phyloP scores from a whole-genome alignment of 1,284 basidiomycete genomes.

The Ganoderma lingzhi region DNA sequence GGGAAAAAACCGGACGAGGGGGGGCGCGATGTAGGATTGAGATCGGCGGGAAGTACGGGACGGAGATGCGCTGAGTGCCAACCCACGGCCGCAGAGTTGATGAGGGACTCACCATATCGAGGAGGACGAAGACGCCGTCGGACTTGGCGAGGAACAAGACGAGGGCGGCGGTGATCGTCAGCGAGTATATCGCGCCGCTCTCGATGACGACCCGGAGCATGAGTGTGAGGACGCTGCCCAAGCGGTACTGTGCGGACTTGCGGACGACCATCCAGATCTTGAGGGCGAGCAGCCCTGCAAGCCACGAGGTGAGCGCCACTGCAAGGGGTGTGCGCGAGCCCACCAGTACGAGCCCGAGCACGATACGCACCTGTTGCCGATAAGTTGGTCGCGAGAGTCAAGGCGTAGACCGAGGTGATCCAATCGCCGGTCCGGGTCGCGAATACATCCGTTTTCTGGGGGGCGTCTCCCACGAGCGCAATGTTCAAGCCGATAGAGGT shows the following conservation, averaged over 20 bases:
- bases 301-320: background rate
- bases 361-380: conserved; percentile 39
- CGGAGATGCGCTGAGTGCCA: background rate
- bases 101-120: conserved; percentile 41
- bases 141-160: conserved; percentile 41
- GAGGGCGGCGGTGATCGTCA: conserved; percentile 42
- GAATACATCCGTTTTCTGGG: conserved; percentile 34
- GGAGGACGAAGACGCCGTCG: conserved; percentile 43
- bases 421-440: conserved; percentile 35
- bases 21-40: background rate
- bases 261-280: conserved; percentile 40
- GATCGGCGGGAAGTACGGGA: background rate
- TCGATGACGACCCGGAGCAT: conserved; percentile 44
- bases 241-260: conserved; percentile 30
- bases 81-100: background rate
- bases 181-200: conserved; percentile 44
- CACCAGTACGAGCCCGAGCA: conserved; percentile 34
- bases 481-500: conserved; percentile 27
- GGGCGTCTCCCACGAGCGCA: conserved; percentile 35
- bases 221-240: conserved; percentile 33
- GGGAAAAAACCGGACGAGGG: too few relatives aligned
- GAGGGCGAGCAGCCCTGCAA: conserved; percentile 37
- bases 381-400: conserved; percentile 43
- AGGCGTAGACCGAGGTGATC: conserved; percentile 42
- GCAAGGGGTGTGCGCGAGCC: too few relatives aligned